These are phyloP conservation scores for Aegilops longissima DNA, from an alignment of 176 grass and related monocot genomes.

Conservation along the genomic window DNA sequence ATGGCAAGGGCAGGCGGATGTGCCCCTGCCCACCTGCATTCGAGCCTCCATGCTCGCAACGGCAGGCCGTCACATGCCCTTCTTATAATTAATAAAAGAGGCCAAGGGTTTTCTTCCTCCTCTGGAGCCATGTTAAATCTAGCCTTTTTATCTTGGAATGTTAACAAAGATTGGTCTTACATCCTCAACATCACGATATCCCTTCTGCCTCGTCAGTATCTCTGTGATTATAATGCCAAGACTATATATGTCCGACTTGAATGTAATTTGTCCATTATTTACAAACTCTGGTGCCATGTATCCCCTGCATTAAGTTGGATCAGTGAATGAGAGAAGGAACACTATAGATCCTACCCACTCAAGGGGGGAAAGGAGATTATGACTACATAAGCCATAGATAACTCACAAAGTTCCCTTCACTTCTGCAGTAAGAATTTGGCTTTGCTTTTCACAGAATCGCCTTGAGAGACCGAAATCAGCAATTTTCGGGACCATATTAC, in stretches of 20 bases:
- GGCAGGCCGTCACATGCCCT: no score
- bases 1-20: no score
- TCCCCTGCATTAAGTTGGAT: not conserved
- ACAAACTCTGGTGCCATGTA: not conserved
- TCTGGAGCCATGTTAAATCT: no score
- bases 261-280: not conserved
- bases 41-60: no score
- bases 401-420: not conserved
- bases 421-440: not conserved
- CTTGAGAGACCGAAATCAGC: not conserved
- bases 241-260: not conserved
- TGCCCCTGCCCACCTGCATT: no score
- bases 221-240: not conserved
- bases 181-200: not conserved
- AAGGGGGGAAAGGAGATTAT: not conserved
- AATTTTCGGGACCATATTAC: not conserved
- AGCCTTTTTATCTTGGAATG: no score
- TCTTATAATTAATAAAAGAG: no score
- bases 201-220: not conserved
- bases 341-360: not conserved
- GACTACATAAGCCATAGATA: not conserved
- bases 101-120: no score
- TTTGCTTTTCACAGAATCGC: not conserved
- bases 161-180: not conserved
- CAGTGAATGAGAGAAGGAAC: not conserved